Conservation (phyloP, 1,284 basidiomycete species). For the Cutaneotrichosporon cavernicola region DNA sequence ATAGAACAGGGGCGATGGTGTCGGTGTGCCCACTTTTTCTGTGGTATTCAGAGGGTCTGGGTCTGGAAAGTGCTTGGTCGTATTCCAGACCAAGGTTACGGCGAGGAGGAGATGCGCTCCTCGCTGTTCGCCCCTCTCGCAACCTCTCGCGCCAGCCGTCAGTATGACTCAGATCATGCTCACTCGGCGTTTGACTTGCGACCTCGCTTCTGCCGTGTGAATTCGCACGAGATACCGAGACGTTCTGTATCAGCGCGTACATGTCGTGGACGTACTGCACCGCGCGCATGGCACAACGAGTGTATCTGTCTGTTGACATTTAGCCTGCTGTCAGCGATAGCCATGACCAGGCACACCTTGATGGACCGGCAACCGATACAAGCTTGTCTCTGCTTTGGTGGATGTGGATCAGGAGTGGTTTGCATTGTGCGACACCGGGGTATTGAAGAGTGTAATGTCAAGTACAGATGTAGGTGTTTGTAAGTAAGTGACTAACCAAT, state of each 20-base stretch:
- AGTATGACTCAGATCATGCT: not conserved
- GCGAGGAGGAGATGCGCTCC: not conserved
- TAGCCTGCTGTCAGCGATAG: not conserved
- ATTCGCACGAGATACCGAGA: not conserved
- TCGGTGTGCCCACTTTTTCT: too few species aligned
- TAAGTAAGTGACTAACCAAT: not conserved
- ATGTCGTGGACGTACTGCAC: not conserved
- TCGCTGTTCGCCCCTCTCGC: not conserved
- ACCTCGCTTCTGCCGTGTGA: not conserved
- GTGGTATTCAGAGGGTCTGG: not conserved
- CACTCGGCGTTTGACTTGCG: constrained; percentile 4
- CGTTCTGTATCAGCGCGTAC: not conserved
- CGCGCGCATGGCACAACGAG: not conserved
- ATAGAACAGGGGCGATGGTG: too few species aligned
- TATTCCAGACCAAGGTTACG: not conserved
- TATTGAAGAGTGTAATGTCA: not conserved
- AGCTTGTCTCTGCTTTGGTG: not conserved
- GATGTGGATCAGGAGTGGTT: too few species aligned
- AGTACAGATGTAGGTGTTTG: too few species aligned
- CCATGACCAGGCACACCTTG: not conserved
- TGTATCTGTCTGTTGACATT: constrained; percentile 4
- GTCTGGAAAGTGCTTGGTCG: not conserved
- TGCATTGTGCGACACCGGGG: not conserved
- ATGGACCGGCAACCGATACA: not conserved
- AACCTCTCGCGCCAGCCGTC: not conserved